Conservation (phyloP, 1,284 basidiomycete species). For the Xerocomus amazonicus region DNA sequence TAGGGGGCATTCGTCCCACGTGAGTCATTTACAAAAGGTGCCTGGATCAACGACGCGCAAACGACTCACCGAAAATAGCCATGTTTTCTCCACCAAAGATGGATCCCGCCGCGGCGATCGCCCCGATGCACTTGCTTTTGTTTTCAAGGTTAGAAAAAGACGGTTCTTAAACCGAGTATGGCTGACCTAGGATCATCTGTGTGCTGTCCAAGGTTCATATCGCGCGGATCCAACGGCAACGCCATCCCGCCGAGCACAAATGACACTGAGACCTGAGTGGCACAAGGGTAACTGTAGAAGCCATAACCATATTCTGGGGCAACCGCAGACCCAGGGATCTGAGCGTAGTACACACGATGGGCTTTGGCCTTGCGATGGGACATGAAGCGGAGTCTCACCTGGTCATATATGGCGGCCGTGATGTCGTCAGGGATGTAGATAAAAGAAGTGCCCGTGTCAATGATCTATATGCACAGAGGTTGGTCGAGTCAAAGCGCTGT, state of each 20-base stretch:
- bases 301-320: conserved; percentile 43
- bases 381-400: conserved; percentile 25
- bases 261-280: conserved; percentile 32
- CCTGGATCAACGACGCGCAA: neutral
- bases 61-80: conserved; percentile 7
- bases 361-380: neutral
- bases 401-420: conserved; percentile 40
- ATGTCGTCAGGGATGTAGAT: conserved; percentile 48
- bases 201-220: conserved; percentile 65
- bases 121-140: conserved; percentile 43
- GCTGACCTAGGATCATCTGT: conserved; percentile 28
- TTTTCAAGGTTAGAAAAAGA: neutral
- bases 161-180: conserved; percentile 11
- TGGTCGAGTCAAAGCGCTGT: neutral
- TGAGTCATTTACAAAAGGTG: neutral
- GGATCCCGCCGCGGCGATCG: conserved; percentile 55
- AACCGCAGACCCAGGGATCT: conserved; percentile 48
- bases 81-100: neutral
- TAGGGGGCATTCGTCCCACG: neutral
- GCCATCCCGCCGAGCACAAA: conserved; percentile 52
- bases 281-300: conserved; percentile 53
- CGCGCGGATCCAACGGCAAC: conserved; percentile 50
- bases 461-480: conserved; percentile 37
- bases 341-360: neutral
- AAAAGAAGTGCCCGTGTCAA: conserved; percentile 61